Evolutionary conservation across 441 rosid species (phyloP), one percentile per base, ranked within the genome.

Genomic region (Lepidium campestre): DNA sequence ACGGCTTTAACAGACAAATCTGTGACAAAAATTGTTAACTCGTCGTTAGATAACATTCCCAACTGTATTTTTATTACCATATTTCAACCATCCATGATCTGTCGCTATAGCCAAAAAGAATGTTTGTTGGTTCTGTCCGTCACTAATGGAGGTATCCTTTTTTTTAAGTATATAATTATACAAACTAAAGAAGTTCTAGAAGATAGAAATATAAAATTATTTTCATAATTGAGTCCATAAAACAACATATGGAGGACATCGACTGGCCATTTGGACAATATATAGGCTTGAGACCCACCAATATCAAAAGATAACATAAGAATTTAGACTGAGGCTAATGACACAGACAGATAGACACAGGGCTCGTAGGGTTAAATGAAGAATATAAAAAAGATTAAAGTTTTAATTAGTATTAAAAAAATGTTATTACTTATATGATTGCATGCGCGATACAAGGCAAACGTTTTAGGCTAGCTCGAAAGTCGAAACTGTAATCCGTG

Each of bases 361-460:
- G 60, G 29, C 20, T 40, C 27, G n/a, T 59, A 50, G 73, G 37
- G 59, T 49, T 4, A 20, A 17, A 48, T 34, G 47, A 37, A 25
- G n/a, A 48, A 18, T 62, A 14, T 35, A 18, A 22, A 22, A 29
- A 40, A 31, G n/a, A 4, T 60, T 20, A 31, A 49, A 35, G 45
- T 14, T 14, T 10, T 15, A 58, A 23, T 6, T 14, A 14, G 10
- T 18, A 58, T 22, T 58, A 29, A 58, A 46, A 13, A 10, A 14
- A 59, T 58, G 19, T 2, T 52, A 12, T 11, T 45, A 29, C 14
- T 29, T 25, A 40, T 49, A 68, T 60, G 67, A 69, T 50, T 60
- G 74, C 55, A 61, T 52, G 55, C 62, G 57, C 61, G 62, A 60
- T 69, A 32, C 61, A 14, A 55, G 61, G 23, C 25, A 41, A 52